Percentiles rank a stretch among this genome's conserved stretches.
Conservation (phyloP, 768 basidiomycete species). For the Trametes cubensis region DNA sequence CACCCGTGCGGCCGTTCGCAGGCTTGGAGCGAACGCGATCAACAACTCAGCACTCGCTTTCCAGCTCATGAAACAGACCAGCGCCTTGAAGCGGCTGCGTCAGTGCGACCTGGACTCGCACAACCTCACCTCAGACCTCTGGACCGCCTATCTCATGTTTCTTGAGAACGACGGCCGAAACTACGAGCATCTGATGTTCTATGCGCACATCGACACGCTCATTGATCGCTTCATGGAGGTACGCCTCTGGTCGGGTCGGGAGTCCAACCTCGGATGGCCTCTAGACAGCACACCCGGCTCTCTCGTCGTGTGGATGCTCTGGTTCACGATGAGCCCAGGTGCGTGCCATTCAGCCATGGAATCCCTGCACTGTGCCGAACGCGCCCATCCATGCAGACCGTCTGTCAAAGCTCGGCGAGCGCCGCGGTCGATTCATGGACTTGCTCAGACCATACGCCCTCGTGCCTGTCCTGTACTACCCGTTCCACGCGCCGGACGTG, state of each 20-base stretch:
- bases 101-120: slow-evolving; percentile 34
- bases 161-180: slow-evolving; percentile 73
- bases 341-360: slow-evolving; percentile 25
- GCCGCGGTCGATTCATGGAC: slow-evolving; percentile 35
- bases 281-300: slow-evolving; percentile 50
- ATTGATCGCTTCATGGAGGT: slow-evolving; percentile 47
- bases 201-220: slow-evolving; percentile 51
- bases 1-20: slow-evolving; percentile 48
- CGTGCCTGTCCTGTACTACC: slow-evolving; percentile 53
- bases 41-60: slow-evolving; percentile 41
- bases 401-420: slow-evolving; percentile 21
- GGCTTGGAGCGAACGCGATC: slow-evolving; percentile 46
- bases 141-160: slow-evolving; percentile 56
- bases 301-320: slow-evolving; percentile 63
- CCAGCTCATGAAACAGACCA: slow-evolving; percentile 45
- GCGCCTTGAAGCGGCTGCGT: slow-evolving; percentile 36
- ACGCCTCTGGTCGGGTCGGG: slow-evolving; percentile 47
- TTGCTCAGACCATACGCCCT: slow-evolving; percentile 50
- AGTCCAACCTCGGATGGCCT: slow-evolving; percentile 56
- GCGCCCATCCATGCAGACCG: slow-evolving; percentile 24
- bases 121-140: slow-evolving; percentile 43
- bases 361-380: background rate
- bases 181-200: slow-evolving; percentile 51
- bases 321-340: slow-evolving; percentile 61
- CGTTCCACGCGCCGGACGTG: slow-evolving; percentile 38